phyloP scores from a whole-genome alignment of 257 asterid species.

The Solanum habrochaites region DNA sequence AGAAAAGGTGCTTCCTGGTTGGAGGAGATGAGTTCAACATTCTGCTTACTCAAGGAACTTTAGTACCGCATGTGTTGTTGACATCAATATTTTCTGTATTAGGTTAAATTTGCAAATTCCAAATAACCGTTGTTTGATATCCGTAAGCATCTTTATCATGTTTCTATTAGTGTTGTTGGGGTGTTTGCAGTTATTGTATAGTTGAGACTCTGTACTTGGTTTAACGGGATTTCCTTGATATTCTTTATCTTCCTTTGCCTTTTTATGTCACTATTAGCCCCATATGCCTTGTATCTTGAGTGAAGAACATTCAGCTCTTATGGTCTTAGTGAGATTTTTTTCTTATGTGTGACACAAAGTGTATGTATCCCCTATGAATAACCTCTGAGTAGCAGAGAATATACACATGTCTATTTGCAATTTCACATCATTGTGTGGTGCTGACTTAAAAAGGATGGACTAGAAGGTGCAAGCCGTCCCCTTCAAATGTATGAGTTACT shows the following conservation, averaged over 20 bases:
- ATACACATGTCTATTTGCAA: neutral
- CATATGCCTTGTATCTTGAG: neutral
- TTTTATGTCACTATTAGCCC: neutral
- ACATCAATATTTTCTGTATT: neutral
- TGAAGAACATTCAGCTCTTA: neutral
- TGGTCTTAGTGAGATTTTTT: neutral
- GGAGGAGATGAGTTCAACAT: constrained; percentile 62
- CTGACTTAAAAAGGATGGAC: neutral
- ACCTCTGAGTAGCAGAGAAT: neutral
- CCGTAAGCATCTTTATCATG: neutral
- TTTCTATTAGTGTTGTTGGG: neutral
- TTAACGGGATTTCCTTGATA: neutral
- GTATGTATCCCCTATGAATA: neutral
- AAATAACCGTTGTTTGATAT: neutral
- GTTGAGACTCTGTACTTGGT: neutral
- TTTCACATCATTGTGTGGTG: neutral
- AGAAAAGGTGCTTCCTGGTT: constrained; percentile 80
- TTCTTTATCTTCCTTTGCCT: neutral
- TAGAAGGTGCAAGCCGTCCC: neutral
- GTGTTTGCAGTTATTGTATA: neutral
- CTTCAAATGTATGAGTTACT: neutral
- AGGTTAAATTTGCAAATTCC: neutral
- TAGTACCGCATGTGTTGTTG: neutral
- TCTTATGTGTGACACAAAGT: neutral
- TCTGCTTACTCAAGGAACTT: constrained; percentile 2